These are phyloP conservation scores for Scutellaria barbata DNA, from an alignment of 257 asterid species.

Conservation along the genomic window DNA sequence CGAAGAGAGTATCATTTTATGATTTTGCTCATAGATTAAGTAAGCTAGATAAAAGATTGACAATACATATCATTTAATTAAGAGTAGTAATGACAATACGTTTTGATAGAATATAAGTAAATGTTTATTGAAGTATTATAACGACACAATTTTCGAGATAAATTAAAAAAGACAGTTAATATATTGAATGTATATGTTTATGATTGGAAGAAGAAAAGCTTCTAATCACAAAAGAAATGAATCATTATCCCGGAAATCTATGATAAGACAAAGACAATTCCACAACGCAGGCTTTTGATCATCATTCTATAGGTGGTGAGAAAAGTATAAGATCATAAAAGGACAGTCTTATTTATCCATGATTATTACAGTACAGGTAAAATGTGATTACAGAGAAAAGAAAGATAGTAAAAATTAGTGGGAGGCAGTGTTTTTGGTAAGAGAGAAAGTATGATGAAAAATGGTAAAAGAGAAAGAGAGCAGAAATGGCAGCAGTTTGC, in stretches of 20 bases:
- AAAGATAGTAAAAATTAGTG: conserved; percentile 21
- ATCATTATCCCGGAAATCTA: conserved; percentile 37
- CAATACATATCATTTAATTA: too few relatives aligned
- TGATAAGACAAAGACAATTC: conserved; percentile 38
- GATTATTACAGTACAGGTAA: not conserved
- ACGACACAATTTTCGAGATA: too few relatives aligned
- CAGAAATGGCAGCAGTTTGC: conserved; percentile 43
- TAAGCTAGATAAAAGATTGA: too few relatives aligned
- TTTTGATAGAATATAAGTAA: too few relatives aligned
- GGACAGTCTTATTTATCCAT: not conserved
- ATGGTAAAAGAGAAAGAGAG: conserved; percentile 11
- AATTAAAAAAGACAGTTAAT: too few relatives aligned
- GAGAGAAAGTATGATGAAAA: conserved; percentile 31
- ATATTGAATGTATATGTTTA: conserved; percentile 3
- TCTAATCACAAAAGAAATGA: conserved; percentile 25
- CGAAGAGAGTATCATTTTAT: too few relatives aligned
- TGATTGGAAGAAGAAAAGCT: conserved; percentile 33
- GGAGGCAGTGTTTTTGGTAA: not conserved
- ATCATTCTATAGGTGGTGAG: conserved; percentile 19
- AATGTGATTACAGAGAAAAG: not conserved
- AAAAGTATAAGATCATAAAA: conserved; percentile 23
- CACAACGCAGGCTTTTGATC: conserved; percentile 23
- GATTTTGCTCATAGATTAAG: too few relatives aligned
- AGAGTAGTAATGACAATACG: too few relatives aligned
- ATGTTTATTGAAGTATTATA: too few relatives aligned